Conservation (phyloP, 2,329 filamentous ascomycete species). For the Nemania sp. region DNA sequence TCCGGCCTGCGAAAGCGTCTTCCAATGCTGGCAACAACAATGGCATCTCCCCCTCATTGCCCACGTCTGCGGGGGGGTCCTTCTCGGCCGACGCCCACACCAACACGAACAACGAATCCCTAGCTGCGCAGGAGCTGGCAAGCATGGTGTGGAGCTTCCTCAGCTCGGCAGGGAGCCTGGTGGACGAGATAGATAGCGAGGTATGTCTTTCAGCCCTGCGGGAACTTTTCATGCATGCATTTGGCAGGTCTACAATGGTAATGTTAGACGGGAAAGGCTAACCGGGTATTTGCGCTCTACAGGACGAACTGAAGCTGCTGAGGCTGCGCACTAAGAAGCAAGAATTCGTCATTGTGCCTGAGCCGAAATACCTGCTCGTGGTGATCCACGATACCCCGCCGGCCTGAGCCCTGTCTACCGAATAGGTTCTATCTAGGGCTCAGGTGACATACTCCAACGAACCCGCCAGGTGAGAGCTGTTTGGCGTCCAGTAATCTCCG, state of each 20-base stretch:
- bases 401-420: constrained; percentile 58
- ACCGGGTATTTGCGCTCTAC: constrained; percentile 14
- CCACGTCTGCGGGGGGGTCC: constrained; percentile 50
- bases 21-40: constrained; percentile 35
- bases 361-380: constrained; percentile 81
- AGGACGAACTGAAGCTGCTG: constrained; percentile 82
- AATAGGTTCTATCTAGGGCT: neutral
- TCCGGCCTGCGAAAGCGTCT: constrained; percentile 59
- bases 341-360: constrained; percentile 85
- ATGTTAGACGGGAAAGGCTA: constrained; percentile 16
- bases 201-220: constrained; percentile 54
- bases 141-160: constrained; percentile 82
- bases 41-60: constrained; percentile 40
- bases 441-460: constrained; percentile 17
- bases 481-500: constrained; percentile 12
- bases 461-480: constrained; percentile 7
- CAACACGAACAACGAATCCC: constrained; percentile 61
- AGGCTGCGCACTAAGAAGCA: constrained; percentile 85
- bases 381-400: constrained; percentile 85
- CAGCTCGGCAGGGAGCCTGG: constrained; percentile 73
- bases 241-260: neutral
- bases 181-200: constrained; percentile 79
- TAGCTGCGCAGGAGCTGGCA: constrained; percentile 78
- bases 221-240: neutral
- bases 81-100: constrained; percentile 61